These are phyloP conservation scores for Penicillium occitanis DNA, from an alignment of 2,329 filamentous ascomycete genomes.

Conservation along the genomic window DNA sequence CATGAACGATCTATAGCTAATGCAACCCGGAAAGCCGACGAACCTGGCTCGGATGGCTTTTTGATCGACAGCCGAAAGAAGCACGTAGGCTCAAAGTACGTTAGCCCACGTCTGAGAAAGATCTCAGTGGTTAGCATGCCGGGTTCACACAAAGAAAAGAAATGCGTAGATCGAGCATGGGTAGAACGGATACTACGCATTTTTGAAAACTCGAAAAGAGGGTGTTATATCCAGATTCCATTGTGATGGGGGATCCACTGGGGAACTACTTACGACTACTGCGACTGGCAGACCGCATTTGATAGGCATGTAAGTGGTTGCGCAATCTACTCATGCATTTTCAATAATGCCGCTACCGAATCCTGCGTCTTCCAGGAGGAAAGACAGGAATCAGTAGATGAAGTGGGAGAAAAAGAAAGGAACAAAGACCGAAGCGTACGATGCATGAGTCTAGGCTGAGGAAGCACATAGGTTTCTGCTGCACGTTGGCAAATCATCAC, in stretches of 20 bases:
- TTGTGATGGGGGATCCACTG: slow-evolving; percentile 3
- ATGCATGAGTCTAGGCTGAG: neutral
- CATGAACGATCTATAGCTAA: slow-evolving; percentile 8
- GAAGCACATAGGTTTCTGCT: slow-evolving; percentile 2
- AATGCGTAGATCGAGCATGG: slow-evolving; percentile 4
- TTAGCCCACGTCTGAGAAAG: slow-evolving; percentile 5
- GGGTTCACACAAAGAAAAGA: slow-evolving; percentile 3
- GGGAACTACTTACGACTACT: neutral
- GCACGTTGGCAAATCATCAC: slow-evolving; percentile 10
- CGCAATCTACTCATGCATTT: neutral
- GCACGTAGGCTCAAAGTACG: neutral
- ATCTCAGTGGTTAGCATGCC: slow-evolving; percentile 4
- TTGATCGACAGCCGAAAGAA: slow-evolving; percentile 10
- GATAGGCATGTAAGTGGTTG: slow-evolving; percentile 6
- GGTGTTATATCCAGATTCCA: neutral
- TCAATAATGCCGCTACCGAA: neutral
- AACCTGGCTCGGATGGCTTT: neutral
- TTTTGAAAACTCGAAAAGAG: slow-evolving; percentile 6
- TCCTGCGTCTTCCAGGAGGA: neutral
- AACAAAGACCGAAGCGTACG: slow-evolving; percentile 10
- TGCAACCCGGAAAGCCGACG: neutral
- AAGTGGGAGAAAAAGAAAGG: neutral
- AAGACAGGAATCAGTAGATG: neutral
- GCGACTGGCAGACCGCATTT: slow-evolving; percentile 1
- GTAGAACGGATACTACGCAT: neutral